phyloP scores from a whole-genome alignment of 768 basidiomycete species.

The Leucosporidium scottii region DNA sequence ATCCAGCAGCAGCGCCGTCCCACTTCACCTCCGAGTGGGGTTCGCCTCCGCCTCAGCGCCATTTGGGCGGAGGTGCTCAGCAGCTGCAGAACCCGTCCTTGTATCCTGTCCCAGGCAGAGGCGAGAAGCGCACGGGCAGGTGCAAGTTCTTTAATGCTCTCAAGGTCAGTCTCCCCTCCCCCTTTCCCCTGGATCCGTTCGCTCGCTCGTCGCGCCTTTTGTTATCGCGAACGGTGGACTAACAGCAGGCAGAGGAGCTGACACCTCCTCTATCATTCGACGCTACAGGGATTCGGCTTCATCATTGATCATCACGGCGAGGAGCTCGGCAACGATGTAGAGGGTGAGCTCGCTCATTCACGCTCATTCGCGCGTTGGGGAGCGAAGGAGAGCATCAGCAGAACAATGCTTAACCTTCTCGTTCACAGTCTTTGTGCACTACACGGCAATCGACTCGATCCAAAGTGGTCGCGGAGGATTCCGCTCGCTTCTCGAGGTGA shows the following conservation, averaged over 20 bases:
- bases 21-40: too few species aligned
- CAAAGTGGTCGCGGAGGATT: slow-evolving; percentile 13
- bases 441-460: slow-evolving; percentile 13
- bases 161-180: slow-evolving; percentile 5
- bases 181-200: too few species aligned
- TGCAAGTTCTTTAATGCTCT: slow-evolving; percentile 31
- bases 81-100: neutral
- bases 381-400: too few species aligned
- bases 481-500: slow-evolving; percentile 17
- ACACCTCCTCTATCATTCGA: neutral
- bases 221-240: too few species aligned
- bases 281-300: slow-evolving; percentile 24
- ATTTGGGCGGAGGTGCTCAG: too few species aligned
- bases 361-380: too few species aligned
- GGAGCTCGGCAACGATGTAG: slow-evolving; percentile 10
- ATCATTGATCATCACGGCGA: slow-evolving; percentile 12
- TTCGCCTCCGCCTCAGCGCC: too few species aligned
- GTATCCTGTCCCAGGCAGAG: too few species aligned
- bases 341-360: slow-evolving; percentile 3
- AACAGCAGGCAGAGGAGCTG: neutral
- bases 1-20: too few species aligned
- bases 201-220: too few species aligned
- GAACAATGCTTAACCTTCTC: neutral
- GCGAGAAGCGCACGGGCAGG: neutral
- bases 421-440: slow-evolving; percentile 26